A percentile compares a stretch with the other conserved stretches of the same genome.
Evolutionary conservation across 2,329 filamentous ascomycete species (phyloP).

Genomic region (Cladosporium cucumerinum): DNA sequence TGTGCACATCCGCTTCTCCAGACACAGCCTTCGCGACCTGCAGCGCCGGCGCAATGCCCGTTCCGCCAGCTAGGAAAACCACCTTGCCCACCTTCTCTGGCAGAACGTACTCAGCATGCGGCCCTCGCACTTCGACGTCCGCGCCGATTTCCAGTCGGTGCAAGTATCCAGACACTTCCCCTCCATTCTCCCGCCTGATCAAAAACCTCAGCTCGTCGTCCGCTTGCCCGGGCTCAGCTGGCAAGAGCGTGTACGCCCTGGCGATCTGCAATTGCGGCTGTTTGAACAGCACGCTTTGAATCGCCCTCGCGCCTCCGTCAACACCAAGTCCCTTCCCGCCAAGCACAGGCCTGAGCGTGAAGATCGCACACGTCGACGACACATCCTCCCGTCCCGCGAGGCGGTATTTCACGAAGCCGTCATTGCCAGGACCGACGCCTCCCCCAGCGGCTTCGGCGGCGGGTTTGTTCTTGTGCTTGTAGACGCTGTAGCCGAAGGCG

Average conservation of each 20-base stretch:
- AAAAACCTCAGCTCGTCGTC: conserved; percentile 62
- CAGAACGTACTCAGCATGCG: conserved; percentile 63
- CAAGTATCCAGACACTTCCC: conserved; percentile 84
- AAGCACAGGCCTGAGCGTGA: conserved; percentile 55
- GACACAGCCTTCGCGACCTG: conserved; percentile 67
- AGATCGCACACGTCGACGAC: conserved; percentile 65
- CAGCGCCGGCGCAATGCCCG: conserved; percentile 84
- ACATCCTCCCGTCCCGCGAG: conserved; percentile 60
- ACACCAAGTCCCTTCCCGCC: conserved; percentile 11
- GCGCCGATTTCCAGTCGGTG: conserved; percentile 59
- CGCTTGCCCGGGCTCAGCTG: conserved; percentile 43
- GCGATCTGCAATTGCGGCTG: conserved; percentile 93
- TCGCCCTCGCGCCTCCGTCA: conserved; percentile 47
- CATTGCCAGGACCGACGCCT: background rate
- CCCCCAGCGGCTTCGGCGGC: background rate
- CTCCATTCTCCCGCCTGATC: conserved; percentile 71
- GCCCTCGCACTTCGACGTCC: conserved; percentile 72
- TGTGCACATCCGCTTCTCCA: conserved; percentile 52
- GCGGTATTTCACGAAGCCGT: conserved; percentile 48
- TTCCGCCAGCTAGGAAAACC: conserved; percentile 86
- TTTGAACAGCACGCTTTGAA: conserved; percentile 90
- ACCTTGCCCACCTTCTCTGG: conserved; percentile 55
- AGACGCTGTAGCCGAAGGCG: conserved; percentile 14
- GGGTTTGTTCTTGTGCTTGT: conserved; percentile 14
- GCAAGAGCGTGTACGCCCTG: conserved; percentile 85